A percentile compares a stretch with the other conserved stretches of the same genome.
phyloP scores from a whole-genome alignment of 2,329 filamentous ascomycete genomes.

The Talaromyces sp. region DNA sequence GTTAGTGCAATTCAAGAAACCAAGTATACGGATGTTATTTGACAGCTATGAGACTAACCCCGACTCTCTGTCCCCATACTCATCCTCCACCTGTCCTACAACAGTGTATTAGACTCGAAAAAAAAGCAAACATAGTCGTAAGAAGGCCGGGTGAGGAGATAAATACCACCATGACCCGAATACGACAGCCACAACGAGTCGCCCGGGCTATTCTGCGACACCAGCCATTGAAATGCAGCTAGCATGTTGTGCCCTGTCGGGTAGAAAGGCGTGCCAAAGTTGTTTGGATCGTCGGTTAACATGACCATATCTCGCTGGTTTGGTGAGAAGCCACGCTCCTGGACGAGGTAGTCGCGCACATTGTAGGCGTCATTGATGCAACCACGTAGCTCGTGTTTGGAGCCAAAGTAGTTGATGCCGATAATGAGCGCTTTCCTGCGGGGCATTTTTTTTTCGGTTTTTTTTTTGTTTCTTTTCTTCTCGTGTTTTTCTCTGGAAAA shows the following conservation, averaged over 20 bases:
- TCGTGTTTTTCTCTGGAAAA: neutral
- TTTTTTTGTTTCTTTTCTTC: neutral
- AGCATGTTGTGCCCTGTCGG: conserved; percentile 43
- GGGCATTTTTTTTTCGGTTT: conserved; percentile 5
- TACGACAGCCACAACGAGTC: conserved; percentile 55
- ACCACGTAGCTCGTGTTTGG: conserved; percentile 41
- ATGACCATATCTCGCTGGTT: conserved; percentile 42
- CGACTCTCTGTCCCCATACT: conserved; percentile 9
- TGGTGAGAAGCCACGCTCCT: conserved; percentile 39
- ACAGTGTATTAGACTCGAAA: neutral
- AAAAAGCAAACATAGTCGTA: neutral
- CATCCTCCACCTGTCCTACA: conserved; percentile 9
- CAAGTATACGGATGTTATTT: neutral
- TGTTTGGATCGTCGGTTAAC: conserved; percentile 37
- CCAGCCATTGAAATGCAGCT: conserved; percentile 56
- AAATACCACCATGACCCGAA: conserved; percentile 56
- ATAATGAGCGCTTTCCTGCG: conserved; percentile 47
- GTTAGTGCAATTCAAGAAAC: neutral
- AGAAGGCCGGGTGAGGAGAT: conserved; percentile 28
- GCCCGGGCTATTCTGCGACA: conserved; percentile 43
- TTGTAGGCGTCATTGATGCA: conserved; percentile 50
- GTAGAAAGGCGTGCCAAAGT: conserved; percentile 26
- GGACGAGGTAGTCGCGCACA: conserved; percentile 42
- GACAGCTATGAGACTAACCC: conserved; percentile 3
- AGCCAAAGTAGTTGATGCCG: conserved; percentile 49